Evolutionary conservation across 75 land plant species (phyloP).

Genomic region (Isoetes taiwanensis): DNA sequence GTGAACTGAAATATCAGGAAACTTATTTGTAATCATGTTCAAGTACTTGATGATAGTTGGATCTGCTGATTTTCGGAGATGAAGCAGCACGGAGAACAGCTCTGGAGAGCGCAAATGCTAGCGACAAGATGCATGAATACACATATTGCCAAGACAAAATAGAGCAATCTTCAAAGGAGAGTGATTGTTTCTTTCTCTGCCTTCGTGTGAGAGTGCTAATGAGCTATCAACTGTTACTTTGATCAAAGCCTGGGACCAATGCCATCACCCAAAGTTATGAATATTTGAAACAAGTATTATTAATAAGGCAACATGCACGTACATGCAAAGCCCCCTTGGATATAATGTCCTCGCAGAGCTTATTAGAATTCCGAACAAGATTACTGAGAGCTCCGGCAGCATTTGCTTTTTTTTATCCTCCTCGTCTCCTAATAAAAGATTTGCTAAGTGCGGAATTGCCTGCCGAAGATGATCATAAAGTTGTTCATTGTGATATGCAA

Average conservation of each 20-base stretch:
- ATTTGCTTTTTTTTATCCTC: constrained; percentile 95
- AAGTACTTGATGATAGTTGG: constrained; percentile 61
- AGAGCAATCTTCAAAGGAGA: constrained; percentile 90
- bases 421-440: constrained; percentile 58
- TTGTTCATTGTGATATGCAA: constrained; percentile 80
- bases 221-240: constrained; percentile 69
- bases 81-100: constrained; percentile 46
- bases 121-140: constrained; percentile 58
- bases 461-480: constrained; percentile 72
- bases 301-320: not conserved
- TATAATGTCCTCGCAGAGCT: constrained; percentile 78
- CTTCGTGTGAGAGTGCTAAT: constrained; percentile 32
- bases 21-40: constrained; percentile 44
- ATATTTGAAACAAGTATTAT: no score
- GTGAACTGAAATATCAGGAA: constrained; percentile 43
- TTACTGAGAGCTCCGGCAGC: constrained; percentile 99
- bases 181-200: constrained; percentile 40
- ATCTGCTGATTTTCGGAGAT: constrained; percentile 67
- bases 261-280: not conserved
- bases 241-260: constrained; percentile 57
- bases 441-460: constrained; percentile 73
- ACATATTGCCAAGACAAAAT: constrained; percentile 85
- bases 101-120: constrained; percentile 68
- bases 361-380: constrained; percentile 82
- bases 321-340: constrained; percentile 94